These are phyloP conservation scores for Trichoderma oligosporum DNA, from an alignment of 2,329 filamentous ascomycete genomes.

Conservation along the genomic window DNA sequence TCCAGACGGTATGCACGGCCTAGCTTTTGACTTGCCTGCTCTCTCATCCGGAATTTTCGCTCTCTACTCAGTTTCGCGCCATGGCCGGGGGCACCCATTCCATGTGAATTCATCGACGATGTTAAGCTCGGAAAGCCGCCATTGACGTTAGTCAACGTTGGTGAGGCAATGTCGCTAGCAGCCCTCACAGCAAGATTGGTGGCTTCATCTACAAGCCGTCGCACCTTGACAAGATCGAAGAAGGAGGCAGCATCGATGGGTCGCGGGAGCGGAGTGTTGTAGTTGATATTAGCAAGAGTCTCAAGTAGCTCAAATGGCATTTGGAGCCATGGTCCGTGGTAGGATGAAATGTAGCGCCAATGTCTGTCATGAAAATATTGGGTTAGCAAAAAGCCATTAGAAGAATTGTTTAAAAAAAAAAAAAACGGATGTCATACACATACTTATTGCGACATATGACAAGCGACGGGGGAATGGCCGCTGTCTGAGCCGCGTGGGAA, in stretches of 20 bases:
- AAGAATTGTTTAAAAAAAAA: not conserved
- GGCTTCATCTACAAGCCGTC: slow-evolving; percentile 74
- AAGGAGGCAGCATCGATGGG: slow-evolving; percentile 77
- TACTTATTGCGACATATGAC: slow-evolving; percentile 61
- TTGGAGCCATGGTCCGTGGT: slow-evolving; percentile 79
- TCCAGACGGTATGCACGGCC: slow-evolving; percentile 74
- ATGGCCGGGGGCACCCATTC: slow-evolving; percentile 47
- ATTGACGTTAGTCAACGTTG: slow-evolving; percentile 55
- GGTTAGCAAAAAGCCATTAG: not conserved
- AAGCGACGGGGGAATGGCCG: slow-evolving; percentile 23
- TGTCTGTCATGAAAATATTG: slow-evolving; percentile 50
- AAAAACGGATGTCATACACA: slow-evolving; percentile 34
- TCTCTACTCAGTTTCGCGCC: slow-evolving; percentile 69
- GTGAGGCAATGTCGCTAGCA: slow-evolving; percentile 66
- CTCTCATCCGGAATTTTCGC: slow-evolving; percentile 72
- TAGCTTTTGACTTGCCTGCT: slow-evolving; percentile 75
- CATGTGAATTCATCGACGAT: slow-evolving; percentile 23
- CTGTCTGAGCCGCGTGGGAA: slow-evolving; percentile 11
- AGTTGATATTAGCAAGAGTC: slow-evolving; percentile 74
- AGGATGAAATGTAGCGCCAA: slow-evolving; percentile 81
- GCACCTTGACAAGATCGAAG: slow-evolving; percentile 80
- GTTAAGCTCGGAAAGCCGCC: slow-evolving; percentile 32
- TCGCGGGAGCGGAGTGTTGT: slow-evolving; percentile 68
- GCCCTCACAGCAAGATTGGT: slow-evolving; percentile 74
- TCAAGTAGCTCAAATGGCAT: slow-evolving; percentile 76